Evolutionary conservation across 805 yeast species (phyloP).

Genomic region (Zygotorulaspora sp.): DNA sequence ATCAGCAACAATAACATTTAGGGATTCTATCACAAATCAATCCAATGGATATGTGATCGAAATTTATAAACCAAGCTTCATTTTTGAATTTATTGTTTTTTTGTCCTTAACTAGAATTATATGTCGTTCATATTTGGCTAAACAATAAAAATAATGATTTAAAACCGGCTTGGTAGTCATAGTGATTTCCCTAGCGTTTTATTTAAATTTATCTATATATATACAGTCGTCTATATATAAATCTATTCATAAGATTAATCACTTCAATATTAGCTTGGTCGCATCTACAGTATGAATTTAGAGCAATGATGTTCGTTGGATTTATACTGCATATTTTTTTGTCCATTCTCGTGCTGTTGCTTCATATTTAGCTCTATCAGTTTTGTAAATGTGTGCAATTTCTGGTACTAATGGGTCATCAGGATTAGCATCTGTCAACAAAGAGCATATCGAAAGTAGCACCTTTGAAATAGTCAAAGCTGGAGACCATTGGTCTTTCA

Average conservation of each 20-base stretch:
- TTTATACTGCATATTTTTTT: slow-evolving; percentile 87
- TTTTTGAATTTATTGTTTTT: too few species aligned
- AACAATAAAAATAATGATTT: too few species aligned
- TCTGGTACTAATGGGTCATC: slow-evolving; percentile 99
- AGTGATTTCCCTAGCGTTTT: too few species aligned
- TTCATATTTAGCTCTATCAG: slow-evolving; percentile 89
- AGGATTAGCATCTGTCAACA: slow-evolving; percentile 96
- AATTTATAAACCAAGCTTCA: too few species aligned
- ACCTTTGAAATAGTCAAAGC: slow-evolving; percentile 96
- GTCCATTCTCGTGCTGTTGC: slow-evolving; percentile 99
- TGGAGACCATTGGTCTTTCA: slow-evolving; percentile 99
- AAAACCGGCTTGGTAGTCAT: too few species aligned
- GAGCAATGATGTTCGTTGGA: not conserved
- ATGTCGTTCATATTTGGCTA: too few species aligned
- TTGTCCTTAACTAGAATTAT: too few species aligned
- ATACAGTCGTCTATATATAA: slow-evolving; percentile 3
- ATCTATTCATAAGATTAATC: slow-evolving; percentile 2
- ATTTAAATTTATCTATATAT: not conserved
- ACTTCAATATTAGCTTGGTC: too few species aligned
- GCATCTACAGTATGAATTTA: slow-evolving; percentile 5
- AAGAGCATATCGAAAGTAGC: slow-evolving; percentile 86
- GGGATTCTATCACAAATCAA: too few species aligned
- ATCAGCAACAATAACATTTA: too few species aligned
- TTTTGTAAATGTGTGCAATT: slow-evolving; percentile 93
- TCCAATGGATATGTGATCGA: too few species aligned